Evolutionary conservation across 177 flowering plant genomes (phyloP).

Genomic region (Vitis hybrid): DNA sequence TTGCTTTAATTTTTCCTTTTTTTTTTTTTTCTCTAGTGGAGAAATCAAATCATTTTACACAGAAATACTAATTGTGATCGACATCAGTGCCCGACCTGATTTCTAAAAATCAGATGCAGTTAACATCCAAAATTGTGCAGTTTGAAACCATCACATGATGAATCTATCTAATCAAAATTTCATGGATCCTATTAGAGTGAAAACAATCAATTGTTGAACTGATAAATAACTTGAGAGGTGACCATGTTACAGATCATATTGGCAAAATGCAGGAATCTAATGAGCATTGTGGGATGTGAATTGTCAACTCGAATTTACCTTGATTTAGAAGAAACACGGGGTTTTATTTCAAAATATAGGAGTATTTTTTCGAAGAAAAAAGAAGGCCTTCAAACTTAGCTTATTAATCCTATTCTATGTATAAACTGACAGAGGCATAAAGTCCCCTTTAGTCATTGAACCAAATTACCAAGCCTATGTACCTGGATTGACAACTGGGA

Average conservation of each 20-base stretch:
- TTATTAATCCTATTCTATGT: too few relatives aligned
- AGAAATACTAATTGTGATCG: not conserved
- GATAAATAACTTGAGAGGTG: too few relatives aligned
- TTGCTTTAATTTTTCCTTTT: not conserved
- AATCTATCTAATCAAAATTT: not conserved
- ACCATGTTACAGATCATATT: too few relatives aligned
- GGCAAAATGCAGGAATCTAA: too few relatives aligned
- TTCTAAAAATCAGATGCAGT: too few relatives aligned
- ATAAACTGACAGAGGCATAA: not conserved
- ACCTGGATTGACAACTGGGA: constrained; percentile 68
- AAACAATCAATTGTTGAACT: not conserved
- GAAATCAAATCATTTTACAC: not conserved
- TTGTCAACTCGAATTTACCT: too few relatives aligned
- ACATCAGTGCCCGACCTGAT: not conserved
- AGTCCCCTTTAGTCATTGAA: not conserved
- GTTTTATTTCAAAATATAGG: too few relatives aligned
- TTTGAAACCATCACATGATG: not conserved
- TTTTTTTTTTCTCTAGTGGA: not conserved
- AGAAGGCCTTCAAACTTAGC: too few relatives aligned
- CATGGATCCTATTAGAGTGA: not conserved
- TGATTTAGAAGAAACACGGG: too few relatives aligned
- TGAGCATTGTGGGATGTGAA: too few relatives aligned
- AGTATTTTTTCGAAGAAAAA: too few relatives aligned
- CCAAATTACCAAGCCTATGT: not conserved
- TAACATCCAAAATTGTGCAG: not conserved